Conservation (phyloP, 1,139 yeast species). For the Scheffersomyces parashehatae region DNA sequence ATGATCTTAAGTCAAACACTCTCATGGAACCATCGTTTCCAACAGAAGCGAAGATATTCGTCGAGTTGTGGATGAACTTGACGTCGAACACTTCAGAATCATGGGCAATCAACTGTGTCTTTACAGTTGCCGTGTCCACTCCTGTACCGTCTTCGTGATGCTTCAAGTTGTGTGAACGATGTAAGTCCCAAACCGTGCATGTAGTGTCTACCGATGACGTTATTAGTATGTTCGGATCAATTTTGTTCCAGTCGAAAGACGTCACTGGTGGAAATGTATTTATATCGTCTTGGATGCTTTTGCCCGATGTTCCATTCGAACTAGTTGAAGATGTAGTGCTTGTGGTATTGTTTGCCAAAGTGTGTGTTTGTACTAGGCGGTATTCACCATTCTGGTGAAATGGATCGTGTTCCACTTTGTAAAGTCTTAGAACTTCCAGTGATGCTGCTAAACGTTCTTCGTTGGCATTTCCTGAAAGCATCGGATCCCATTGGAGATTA, state of each 20-base stretch:
- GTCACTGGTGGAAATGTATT: conserved; percentile 79
- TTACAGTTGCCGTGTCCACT: conserved; percentile 66
- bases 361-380: conserved; percentile 40
- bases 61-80: conserved; percentile 71
- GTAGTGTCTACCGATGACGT: conserved; percentile 94
- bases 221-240: conserved; percentile 69
- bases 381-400: conserved; percentile 32
- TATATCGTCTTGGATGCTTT: conserved; percentile 27
- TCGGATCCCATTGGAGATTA: conserved; percentile 73
- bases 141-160: conserved; percentile 19
- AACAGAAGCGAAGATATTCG: conserved; percentile 84
- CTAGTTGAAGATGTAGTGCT: conserved; percentile 5
- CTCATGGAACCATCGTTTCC: conserved; percentile 96
- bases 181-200: conserved; percentile 92
- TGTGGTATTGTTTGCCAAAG: conserved; percentile 42
- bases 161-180: conserved; percentile 26
- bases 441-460: conserved; percentile 60
- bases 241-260: conserved; percentile 88
- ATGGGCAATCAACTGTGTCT: conserved; percentile 94
- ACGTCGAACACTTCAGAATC: conserved; percentile 96
- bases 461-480: conserved; percentile 24
- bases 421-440: conserved; percentile 69
- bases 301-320: background rate
- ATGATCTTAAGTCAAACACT: conserved; percentile 82
- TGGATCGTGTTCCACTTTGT: conserved; percentile 46